A percentile compares a stretch with the other conserved stretches of the same genome.
These are phyloP conservation scores for Aegilops sharonensis DNA, from an alignment of 176 grass and related monocot genomes.

Conservation along the genomic window DNA sequence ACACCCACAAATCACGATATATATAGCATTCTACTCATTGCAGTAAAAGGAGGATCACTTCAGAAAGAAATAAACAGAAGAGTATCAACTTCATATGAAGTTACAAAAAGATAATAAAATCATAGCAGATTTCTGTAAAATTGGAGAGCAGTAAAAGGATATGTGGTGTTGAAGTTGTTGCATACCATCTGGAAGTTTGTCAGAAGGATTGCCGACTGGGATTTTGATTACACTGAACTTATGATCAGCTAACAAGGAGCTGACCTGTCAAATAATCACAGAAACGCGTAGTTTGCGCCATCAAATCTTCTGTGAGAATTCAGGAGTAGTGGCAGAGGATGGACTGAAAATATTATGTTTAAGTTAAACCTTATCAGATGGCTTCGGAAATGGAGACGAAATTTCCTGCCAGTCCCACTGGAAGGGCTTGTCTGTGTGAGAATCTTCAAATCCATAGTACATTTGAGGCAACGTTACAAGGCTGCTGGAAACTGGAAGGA, in stretches of 20 bases:
- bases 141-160: background rate
- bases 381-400: constrained; percentile 46
- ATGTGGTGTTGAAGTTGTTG: constrained; percentile 6
- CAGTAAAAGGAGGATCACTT: background rate
- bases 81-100: background rate
- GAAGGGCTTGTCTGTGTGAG: background rate
- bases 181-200: constrained; percentile 67
- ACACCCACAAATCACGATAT: background rate
- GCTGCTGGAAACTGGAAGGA: constrained; percentile 14
- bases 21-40: background rate
- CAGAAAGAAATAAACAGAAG: constrained; percentile 3
- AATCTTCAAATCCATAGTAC: constrained; percentile 10
- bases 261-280: constrained; percentile 59
- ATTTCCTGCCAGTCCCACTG: constrained; percentile 14
- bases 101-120: background rate
- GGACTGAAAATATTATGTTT: background rate
- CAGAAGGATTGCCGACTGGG: constrained; percentile 55
- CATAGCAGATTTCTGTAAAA: background rate
- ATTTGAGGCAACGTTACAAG: constrained; percentile 8
- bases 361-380: constrained; percentile 67
- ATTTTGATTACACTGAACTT: constrained; percentile 70
- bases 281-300: constrained; percentile 1
- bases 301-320: background rate
- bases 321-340: background rate
- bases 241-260: constrained; percentile 47